Percentiles rank a stretch among this genome's conserved stretches.
Evolutionary conservation across 2,329 filamentous ascomycete species (phyloP).

Genomic region (Cyphellophora attinorum): DNA sequence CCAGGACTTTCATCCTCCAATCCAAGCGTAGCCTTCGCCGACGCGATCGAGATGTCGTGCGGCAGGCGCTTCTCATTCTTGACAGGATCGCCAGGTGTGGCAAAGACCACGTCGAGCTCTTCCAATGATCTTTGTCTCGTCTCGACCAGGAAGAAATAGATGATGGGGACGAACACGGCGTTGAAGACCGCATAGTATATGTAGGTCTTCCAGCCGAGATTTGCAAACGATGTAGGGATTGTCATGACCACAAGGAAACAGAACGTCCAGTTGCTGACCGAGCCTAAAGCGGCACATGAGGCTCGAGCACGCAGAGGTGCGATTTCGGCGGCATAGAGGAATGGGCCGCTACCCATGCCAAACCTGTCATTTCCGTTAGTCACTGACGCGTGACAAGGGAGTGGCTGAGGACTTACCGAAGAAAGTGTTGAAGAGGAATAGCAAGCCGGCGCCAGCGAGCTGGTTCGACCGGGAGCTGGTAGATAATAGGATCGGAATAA

Average conservation of each 20-base stretch:
- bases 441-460: background rate
- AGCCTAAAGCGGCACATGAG: slow-evolving; percentile 53
- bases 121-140: slow-evolving; percentile 31
- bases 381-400: background rate
- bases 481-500: slow-evolving; percentile 29
- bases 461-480: slow-evolving; percentile 1
- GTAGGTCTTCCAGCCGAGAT: slow-evolving; percentile 54
- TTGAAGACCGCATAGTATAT: slow-evolving; percentile 69
- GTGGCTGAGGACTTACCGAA: background rate
- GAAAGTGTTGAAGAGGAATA: slow-evolving; percentile 1
- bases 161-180: slow-evolving; percentile 56
- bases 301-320: slow-evolving; percentile 54
- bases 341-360: background rate
- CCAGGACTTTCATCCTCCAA: slow-evolving; percentile 1
- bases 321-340: slow-evolving; percentile 53
- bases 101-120: slow-evolving; percentile 3
- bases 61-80: slow-evolving; percentile 7
- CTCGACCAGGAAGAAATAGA: slow-evolving; percentile 57
- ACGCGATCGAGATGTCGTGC: slow-evolving; percentile 5
- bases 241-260: slow-evolving; percentile 47
- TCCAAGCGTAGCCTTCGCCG: slow-evolving; percentile 3
- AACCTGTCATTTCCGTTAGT: background rate
- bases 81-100: slow-evolving; percentile 4
- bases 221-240: slow-evolving; percentile 48
- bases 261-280: slow-evolving; percentile 54